Evolutionary conservation across 2,329 filamentous ascomycete species (phyloP).

Genomic region (Colletotrichum paranaense): DNA sequence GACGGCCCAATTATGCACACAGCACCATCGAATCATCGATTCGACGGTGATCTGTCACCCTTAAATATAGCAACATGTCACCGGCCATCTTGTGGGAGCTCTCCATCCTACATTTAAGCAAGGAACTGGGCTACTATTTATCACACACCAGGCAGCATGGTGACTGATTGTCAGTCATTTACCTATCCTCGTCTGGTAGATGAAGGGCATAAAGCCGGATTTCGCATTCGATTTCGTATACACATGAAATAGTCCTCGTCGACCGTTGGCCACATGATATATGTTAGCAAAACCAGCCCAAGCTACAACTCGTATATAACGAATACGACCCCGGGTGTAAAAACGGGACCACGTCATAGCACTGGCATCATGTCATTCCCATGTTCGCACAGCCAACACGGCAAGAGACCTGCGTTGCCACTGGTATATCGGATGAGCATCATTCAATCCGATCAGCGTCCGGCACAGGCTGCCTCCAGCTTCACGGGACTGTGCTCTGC

Average conservation of each 20-base stretch:
- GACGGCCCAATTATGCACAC: background rate
- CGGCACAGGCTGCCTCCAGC: background rate
- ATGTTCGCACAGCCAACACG: background rate
- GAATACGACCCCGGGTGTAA: background rate
- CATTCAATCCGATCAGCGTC: background rate
- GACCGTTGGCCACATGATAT: background rate
- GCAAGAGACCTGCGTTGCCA: background rate
- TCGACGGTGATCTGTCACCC: constrained; percentile 15
- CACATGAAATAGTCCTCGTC: background rate
- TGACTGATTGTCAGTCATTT: no score
- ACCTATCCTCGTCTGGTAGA: background rate
- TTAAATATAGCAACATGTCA: constrained; percentile 26
- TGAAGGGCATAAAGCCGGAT: background rate
- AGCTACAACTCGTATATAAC: background rate
- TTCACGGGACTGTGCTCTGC: background rate
- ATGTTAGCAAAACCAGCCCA: background rate
- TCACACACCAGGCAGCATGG: no score
- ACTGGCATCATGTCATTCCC: background rate
- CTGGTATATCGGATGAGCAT: background rate
- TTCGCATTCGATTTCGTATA: background rate
- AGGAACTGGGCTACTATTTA: background rate
- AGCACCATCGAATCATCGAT: constrained; percentile 5
- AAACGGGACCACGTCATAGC: background rate
- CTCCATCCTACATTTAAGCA: background rate
- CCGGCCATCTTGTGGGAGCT: background rate